A percentile compares a stretch with the other conserved stretches of the same genome.
phyloP scores from a whole-genome alignment of 768 basidiomycete species.

The Mycena crocata region DNA sequence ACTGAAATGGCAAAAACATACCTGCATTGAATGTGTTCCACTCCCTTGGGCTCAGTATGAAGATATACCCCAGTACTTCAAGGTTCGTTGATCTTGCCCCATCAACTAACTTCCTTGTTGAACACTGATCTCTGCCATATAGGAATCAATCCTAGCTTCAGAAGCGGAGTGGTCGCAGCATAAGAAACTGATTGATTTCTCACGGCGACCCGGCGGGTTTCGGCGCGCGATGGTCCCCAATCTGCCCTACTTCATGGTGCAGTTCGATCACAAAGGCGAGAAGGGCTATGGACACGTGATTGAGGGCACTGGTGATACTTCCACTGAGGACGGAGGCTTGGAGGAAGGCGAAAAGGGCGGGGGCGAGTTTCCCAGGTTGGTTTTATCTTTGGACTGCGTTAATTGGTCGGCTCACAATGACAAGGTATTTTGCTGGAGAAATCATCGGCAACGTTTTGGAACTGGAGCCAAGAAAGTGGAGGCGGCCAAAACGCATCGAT shows the following conservation, averaged over 20 bases:
- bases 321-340: slow-evolving; percentile 52
- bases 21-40: slow-evolving; percentile 93
- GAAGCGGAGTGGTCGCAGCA: slow-evolving; percentile 99
- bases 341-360: slow-evolving; percentile 93
- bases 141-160: slow-evolving; percentile 95
- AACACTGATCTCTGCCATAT: slow-evolving; percentile 1
- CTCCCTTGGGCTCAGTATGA: slow-evolving; percentile 91
- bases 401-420: slow-evolving; percentile 8
- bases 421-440: slow-evolving; percentile 93
- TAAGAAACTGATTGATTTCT: slow-evolving; percentile 96
- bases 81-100: slow-evolving; percentile 56
- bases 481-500: slow-evolving; percentile 82
- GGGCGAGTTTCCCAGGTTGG: slow-evolving; percentile 88
- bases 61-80: slow-evolving; percentile 92
- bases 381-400: not conserved
- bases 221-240: slow-evolving; percentile 95
- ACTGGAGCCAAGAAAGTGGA: slow-evolving; percentile 88
- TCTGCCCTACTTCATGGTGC: slow-evolving; percentile 98
- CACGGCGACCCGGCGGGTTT: slow-evolving; percentile 91
- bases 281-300: slow-evolving; percentile 99
- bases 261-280: slow-evolving; percentile 98
- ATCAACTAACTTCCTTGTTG: not conserved
- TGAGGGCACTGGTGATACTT: slow-evolving; percentile 83
- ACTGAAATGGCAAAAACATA: slow-evolving; percentile 90
- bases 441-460: slow-evolving; percentile 94